Evolutionary conservation across 2,329 filamentous ascomycete species (phyloP).

Genomic region (Fusarium fujikuroi): DNA sequence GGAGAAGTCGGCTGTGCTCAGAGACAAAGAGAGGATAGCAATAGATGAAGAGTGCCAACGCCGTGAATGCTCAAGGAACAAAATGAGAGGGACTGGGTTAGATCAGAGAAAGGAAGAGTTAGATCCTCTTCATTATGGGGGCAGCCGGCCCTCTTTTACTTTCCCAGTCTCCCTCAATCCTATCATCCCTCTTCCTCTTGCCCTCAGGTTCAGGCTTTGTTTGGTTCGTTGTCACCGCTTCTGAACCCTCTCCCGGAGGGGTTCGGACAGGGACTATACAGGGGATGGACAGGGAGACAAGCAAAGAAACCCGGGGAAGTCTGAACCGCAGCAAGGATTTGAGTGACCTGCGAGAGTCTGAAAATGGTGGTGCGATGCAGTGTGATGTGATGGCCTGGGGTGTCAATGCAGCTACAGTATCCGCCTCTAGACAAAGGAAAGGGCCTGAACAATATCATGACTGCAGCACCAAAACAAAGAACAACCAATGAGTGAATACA

Average conservation of each 20-base stretch:
- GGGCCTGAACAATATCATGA: background rate
- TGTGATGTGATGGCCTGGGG: slow-evolving; percentile 13
- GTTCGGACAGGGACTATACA: slow-evolving; percentile 36
- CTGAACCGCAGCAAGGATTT: slow-evolving; percentile 9
- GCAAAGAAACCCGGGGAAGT: slow-evolving; percentile 36
- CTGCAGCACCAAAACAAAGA: slow-evolving; percentile 6
- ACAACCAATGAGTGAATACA: background rate
- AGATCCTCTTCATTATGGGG: background rate
- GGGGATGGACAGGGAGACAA: slow-evolving; percentile 30
- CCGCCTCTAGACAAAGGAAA: background rate
- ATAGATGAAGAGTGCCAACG: background rate
- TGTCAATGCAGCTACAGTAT: background rate
- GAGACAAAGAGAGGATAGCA: slow-evolving; percentile 12
- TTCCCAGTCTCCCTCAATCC: background rate
- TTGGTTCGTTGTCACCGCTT: slow-evolving; percentile 40
- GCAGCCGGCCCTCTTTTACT: slow-evolving; percentile 21
- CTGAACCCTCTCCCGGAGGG: slow-evolving; percentile 31
- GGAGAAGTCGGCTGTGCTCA: slow-evolving; percentile 11
- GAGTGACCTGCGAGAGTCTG: background rate
- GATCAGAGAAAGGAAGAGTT: background rate
- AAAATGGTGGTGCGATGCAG: background rate
- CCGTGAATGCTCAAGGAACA: background rate
- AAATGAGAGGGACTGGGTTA: background rate
- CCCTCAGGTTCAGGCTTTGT: slow-evolving; percentile 18
- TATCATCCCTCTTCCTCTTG: slow-evolving; percentile 10